Evolutionary conservation across 164 flowering plant genomes (phyloP).

Genomic region (Echeveria elegans): DNA sequence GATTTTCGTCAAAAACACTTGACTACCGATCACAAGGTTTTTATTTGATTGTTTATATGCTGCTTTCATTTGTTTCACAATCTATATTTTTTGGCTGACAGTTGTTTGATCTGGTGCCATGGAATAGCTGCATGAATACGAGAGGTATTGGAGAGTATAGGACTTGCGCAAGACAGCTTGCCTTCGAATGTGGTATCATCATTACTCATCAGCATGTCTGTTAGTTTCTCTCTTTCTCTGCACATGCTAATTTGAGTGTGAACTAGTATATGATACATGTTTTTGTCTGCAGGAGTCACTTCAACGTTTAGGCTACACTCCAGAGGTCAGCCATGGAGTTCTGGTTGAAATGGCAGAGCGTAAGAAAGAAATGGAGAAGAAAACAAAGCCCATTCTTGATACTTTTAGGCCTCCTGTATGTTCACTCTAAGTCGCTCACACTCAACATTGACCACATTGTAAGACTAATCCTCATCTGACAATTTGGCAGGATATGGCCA

Average conservation of each 20-base stretch:
- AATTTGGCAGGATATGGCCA: conserved; percentile 63
- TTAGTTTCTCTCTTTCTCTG: too few relatives aligned
- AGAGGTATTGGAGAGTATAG: conserved; percentile 81
- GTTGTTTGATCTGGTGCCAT: too few relatives aligned
- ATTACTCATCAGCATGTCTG: too few relatives aligned
- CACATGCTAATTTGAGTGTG: too few relatives aligned
- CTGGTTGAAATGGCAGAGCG: conserved; percentile 89
- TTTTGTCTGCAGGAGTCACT: conserved; percentile 49
- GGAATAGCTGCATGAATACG: too few relatives aligned
- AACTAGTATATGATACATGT: too few relatives aligned
- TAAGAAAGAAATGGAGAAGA: conserved; percentile 79
- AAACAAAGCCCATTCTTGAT: conserved; percentile 81
- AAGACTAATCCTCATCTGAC: background rate
- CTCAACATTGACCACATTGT: background rate
- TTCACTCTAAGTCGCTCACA: background rate
- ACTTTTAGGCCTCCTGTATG: conserved; percentile 91
- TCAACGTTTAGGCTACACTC: conserved; percentile 72
- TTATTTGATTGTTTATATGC: too few relatives aligned
- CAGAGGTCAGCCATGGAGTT: conserved; percentile 84
- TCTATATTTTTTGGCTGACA: too few relatives aligned
- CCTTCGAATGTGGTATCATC: too few relatives aligned
- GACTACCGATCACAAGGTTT: too few relatives aligned
- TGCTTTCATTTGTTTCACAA: too few relatives aligned
- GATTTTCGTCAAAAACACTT: too few relatives aligned
- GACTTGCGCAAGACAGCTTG: conserved; percentile 78